Base-by-base conservation (phyloP, 2,329 filamentous ascomycete species). In the Fusarium sp. region DNA sequence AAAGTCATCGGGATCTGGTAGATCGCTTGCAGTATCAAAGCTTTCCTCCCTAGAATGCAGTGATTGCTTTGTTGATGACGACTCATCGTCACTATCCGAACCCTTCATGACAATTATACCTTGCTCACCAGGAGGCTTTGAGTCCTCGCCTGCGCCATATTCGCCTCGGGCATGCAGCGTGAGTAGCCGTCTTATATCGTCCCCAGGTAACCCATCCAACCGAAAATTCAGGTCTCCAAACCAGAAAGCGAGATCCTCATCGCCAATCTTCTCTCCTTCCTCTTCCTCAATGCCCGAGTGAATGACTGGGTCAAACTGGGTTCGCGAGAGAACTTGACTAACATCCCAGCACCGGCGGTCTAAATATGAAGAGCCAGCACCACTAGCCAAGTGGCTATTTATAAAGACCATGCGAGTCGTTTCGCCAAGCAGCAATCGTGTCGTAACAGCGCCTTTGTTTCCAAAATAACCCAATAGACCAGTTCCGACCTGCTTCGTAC, bases 201-300 rank as follows among this genome's bases (percentile, higher is more conserved):
- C 91, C 1, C 94, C 94, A 0, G 95, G 92, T 47, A 98, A 86
- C 43, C 91, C 92, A 49, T 96, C 93, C 1, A 99, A 84, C 30
- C 96, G 88, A 75, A 97, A 99, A 76, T 99, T 99, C 40, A 99
- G 83, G 77, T 99, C 96, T 8, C 96, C 96, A 74, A 97, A 92
- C 93, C 95, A 98, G 74, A 99, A 97, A 0, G 90, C 89, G 79
- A 97, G 94, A 74, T 99, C 96, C 68, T 97, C 95, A 38, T 96
- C 92, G 1, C 93, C 94, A 67, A 99, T 90, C 34, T 83, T 86
- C 50, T 91, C 88, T 1, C 84, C 81, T 21, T 90, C 87, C n/a
- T 89, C 88, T 36, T 89, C 83, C 3, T 86, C 81, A 7, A 91
- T 87, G 10, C 91, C 89, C 0, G 85, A 82, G 58, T 90, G 86